Base-by-base conservation (phyloP, 1,284 basidiomycete genomes). In the Fomitiporia mediterranea region DNA sequence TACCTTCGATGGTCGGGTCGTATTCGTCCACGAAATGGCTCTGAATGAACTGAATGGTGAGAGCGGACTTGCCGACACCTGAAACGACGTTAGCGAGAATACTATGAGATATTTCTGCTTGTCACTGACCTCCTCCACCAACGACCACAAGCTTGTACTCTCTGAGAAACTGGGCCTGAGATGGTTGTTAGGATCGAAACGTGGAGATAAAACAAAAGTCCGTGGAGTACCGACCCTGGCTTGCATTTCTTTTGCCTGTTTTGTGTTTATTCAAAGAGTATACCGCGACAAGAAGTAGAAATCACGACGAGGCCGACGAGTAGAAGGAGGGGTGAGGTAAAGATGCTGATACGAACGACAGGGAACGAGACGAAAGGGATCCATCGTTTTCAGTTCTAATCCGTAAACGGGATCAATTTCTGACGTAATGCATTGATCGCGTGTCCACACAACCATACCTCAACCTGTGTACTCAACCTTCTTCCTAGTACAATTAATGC, bases 41-140 rank as follows among this genome's bases (percentile, higher is more conserved):
- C 70, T 95, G 91, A 65, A 97, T 98, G 78, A 98, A 98, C 71
- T 98, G 95, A 68, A 98, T 98, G 46, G 96, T 98, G 72, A 98
- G 75, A 23, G 94, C 94, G 46, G 90, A 96, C 79, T 98, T 98
- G 63, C 95, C 95, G 64, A 97, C 94, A 80, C 93, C 94, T 94
- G 61, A n/a, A 8, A 30, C 21, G 32, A 57, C 23, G 51, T 49
- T 37, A 55, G 61, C 49, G 39, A 23, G n/a, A 34, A n/a, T 34
- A 27, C 27, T 17, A 25, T 19, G 35, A 7, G 11, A 1, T 17
- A 21, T 30, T 11, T 17, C 13, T 51, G 38, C 9, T n/a, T 35
- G 11, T 9, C 50, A 78, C 86, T 69, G 65, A 89, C 95, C 95
- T 83, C 95, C 96, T 70, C 95, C 95, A 57, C 95, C 95, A 62